Evolutionary conservation across 1,284 basidiomycete genomes (phyloP).

Genomic region (Rhodotorula sp.): DNA sequence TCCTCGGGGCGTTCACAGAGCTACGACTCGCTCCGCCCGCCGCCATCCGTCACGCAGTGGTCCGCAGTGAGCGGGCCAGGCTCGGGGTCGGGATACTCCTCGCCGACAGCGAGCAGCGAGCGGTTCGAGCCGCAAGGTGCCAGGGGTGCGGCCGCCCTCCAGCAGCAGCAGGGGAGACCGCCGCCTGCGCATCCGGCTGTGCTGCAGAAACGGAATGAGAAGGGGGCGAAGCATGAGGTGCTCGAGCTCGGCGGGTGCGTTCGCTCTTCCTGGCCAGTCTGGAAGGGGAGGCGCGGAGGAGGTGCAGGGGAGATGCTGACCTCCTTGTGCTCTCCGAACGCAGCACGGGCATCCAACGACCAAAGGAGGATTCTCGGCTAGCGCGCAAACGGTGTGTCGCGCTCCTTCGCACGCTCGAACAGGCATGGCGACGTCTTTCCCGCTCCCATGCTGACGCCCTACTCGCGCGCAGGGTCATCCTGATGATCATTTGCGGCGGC

Average conservation of each 20-base stretch:
- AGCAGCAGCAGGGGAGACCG: too few species aligned
- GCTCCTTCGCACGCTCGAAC: too few species aligned
- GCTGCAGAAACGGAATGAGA: not conserved
- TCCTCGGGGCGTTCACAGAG: not conserved
- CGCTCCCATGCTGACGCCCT: not conserved
- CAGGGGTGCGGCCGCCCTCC: not conserved
- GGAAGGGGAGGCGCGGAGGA: not conserved
- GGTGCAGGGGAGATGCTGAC: not conserved
- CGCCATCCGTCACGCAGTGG: not conserved
- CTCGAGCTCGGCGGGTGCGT: slow-evolving; percentile 13
- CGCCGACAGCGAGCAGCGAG: too few species aligned
- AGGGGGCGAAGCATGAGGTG: not conserved
- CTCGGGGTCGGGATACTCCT: not conserved
- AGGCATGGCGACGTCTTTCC: too few species aligned
- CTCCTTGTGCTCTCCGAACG: too few species aligned
- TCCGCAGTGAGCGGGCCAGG: not conserved
- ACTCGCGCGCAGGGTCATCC: slow-evolving; percentile 7
- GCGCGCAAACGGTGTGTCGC: slow-evolving; percentile 19
- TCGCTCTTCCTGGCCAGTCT: not conserved
- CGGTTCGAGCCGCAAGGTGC: not conserved
- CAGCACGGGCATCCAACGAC: slow-evolving; percentile 12
- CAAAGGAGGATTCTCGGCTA: not conserved
- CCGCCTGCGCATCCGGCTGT: not conserved
- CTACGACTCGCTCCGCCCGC: slow-evolving; percentile 9
- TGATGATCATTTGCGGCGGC: slow-evolving; percentile 20